Conservation (phyloP, 208 protist species). For the Acanthamoeba rhysodes region DNA sequence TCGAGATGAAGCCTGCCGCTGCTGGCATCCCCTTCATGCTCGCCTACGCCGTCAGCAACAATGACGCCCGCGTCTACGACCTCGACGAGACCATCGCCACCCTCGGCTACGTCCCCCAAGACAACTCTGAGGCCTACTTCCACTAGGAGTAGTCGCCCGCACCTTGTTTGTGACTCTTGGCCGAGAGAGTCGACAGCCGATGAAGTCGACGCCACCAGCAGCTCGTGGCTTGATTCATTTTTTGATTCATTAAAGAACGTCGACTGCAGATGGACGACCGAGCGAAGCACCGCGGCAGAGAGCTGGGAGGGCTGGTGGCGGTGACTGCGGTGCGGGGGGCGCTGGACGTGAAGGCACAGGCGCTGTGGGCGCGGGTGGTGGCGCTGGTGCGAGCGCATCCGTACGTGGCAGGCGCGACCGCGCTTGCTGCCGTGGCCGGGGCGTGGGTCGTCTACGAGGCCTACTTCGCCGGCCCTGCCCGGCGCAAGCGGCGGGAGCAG, state of each 20-base stretch:
- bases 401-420: not conserved
- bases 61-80: not conserved
- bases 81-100: conserved; percentile 18
- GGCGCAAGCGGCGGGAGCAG: not conserved
- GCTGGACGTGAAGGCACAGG: not conserved
- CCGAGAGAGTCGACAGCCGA: too few species aligned
- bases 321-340: not conserved
- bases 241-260: too few species aligned
- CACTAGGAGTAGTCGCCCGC: too few species aligned
- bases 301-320: not conserved
- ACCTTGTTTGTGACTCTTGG: too few species aligned
- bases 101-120: conserved; percentile 16
- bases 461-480: not conserved
- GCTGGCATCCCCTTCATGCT: conserved; percentile 31
- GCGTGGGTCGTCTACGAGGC: not conserved
- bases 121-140: conserved; percentile 34
- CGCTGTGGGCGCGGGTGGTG: not conserved
- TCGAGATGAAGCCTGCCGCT: not conserved
- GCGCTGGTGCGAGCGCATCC: not conserved
- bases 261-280: too few species aligned
- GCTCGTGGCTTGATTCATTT: too few species aligned
- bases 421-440: not conserved
- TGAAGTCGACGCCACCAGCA: too few species aligned
- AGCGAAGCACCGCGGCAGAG: too few species aligned
- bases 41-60: conserved; percentile 50